These are phyloP conservation scores for Mortierella hygrophila DNA, from an alignment of 192 early-diverging fungal species.

Conservation along the genomic window DNA sequence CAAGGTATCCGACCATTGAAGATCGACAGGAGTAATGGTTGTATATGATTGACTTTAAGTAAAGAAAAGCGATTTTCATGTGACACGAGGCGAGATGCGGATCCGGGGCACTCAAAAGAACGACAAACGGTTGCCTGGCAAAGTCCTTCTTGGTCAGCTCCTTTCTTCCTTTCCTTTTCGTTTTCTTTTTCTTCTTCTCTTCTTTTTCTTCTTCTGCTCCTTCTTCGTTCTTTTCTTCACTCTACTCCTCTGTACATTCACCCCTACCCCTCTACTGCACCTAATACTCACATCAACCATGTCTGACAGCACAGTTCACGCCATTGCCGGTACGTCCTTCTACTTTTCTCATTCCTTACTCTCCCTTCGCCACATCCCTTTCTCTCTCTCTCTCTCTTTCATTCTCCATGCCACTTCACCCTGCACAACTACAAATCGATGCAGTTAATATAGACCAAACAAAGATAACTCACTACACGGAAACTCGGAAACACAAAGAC, in stretches of 20 bases:
- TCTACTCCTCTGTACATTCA: not conserved
- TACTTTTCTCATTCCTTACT: not conserved
- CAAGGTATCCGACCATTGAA: too few species aligned
- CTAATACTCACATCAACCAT: conserved; percentile 33
- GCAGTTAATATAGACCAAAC: not conserved
- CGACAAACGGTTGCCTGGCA: not conserved
- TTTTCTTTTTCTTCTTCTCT: conserved; percentile 12
- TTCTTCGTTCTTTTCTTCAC: not conserved
- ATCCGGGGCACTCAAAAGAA: conserved; percentile 1
- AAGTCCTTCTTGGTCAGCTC: not conserved
- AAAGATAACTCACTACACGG: not conserved
- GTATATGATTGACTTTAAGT: too few species aligned
- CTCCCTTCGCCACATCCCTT: not conserved
- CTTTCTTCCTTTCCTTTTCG: conserved; percentile 19
- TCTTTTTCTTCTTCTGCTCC: conserved; percentile 18
- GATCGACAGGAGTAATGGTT: too few species aligned
- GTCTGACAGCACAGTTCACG: conserved; percentile 74
- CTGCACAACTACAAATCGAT: not conserved
- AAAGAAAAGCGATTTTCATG: not conserved
- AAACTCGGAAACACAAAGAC: not conserved
- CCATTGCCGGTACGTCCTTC: conserved; percentile 65
- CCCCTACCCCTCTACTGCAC: not conserved
- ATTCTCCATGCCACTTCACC: not conserved
- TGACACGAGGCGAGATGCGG: not conserved
- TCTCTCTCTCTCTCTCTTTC: not conserved